Evolutionary conservation across 192 early-diverging fungal species (phyloP).

Genomic region (Backusella circina): DNA sequence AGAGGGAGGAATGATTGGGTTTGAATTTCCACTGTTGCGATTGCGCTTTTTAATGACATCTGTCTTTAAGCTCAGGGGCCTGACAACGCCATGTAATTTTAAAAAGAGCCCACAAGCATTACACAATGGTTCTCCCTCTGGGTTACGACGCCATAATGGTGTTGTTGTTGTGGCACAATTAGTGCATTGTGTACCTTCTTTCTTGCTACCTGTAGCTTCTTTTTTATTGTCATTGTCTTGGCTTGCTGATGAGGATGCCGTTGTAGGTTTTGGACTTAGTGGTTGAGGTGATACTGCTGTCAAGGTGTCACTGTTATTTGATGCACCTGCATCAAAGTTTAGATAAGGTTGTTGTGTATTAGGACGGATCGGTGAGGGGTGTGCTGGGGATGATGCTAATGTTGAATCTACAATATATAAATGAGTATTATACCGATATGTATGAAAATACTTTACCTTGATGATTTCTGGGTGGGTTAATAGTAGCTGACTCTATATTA

Average conservation of each 20-base stretch:
- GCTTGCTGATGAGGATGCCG: neutral
- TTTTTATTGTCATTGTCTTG: neutral
- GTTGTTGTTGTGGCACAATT: constrained; percentile 86
- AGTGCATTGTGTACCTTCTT: constrained; percentile 44
- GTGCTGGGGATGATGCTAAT: neutral
- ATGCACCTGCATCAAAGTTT: neutral
- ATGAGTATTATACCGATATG: no score
- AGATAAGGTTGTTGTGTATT: neutral
- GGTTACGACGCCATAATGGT: constrained; percentile 86
- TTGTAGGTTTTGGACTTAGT: neutral
- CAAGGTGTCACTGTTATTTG: neutral
- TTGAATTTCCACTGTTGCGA: constrained; percentile 33
- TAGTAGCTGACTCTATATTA: neutral
- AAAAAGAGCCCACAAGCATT: constrained; percentile 94
- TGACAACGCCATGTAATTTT: constrained; percentile 83
- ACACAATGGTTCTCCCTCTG: constrained; percentile 80
- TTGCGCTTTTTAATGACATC: constrained; percentile 86
- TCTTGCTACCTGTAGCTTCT: neutral
- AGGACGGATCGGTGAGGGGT: neutral
- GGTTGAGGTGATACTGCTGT: neutral
- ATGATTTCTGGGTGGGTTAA: neutral
- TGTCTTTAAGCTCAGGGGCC: constrained; percentile 80
- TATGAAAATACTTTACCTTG: neutral
- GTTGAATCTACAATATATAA: neutral
- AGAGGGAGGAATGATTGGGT: neutral